These are phyloP conservation scores for Saccharomyces kudriavzevii DNA, from an alignment of 805 yeast species.

Conservation along the genomic window DNA sequence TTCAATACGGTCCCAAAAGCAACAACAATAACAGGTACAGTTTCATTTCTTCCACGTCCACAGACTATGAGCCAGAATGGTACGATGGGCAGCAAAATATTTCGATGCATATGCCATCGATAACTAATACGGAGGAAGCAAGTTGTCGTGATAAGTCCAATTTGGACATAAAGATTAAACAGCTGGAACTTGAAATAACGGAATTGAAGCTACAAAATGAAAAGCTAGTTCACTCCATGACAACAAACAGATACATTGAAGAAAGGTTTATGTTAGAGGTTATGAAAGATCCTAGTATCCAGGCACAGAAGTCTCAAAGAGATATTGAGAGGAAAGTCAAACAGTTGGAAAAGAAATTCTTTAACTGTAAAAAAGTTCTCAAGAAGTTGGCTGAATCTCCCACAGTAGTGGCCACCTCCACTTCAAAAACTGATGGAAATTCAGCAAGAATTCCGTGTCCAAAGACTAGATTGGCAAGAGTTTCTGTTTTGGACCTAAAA, in stretches of 20 bases:
- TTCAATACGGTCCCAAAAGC: conserved; percentile 7
- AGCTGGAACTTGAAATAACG: conserved; percentile 27
- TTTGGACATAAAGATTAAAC: conserved; percentile 26
- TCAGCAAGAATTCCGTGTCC: conserved; percentile 3
- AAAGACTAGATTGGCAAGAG: conserved; percentile 18
- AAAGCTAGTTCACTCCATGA: conserved; percentile 25
- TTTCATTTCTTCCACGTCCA: conserved; percentile 27
- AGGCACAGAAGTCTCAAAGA: neutral
- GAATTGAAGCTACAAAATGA: conserved; percentile 30
- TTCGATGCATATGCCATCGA: conserved; percentile 2
- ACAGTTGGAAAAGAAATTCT: conserved; percentile 25
- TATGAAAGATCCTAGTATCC: conserved; percentile 4
- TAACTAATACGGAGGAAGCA: conserved; percentile 2
- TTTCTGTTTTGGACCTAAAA: conserved; percentile 19
- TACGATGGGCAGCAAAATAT: conserved; percentile 6
- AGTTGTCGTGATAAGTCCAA: neutral
- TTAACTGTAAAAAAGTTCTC: conserved; percentile 21
- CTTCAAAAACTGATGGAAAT: neutral
- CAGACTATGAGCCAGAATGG: conserved; percentile 23
- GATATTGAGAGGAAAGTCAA: conserved; percentile 22
- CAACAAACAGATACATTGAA: conserved; percentile 20
- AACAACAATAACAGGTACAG: conserved; percentile 22
- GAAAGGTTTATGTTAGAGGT: conserved; percentile 20
- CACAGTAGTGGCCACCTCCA: neutral
- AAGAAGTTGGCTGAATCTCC: conserved; percentile 13